Evolutionary conservation across 768 basidiomycete genomes (phyloP).

Genomic region (Xerocomus potaroensis): DNA sequence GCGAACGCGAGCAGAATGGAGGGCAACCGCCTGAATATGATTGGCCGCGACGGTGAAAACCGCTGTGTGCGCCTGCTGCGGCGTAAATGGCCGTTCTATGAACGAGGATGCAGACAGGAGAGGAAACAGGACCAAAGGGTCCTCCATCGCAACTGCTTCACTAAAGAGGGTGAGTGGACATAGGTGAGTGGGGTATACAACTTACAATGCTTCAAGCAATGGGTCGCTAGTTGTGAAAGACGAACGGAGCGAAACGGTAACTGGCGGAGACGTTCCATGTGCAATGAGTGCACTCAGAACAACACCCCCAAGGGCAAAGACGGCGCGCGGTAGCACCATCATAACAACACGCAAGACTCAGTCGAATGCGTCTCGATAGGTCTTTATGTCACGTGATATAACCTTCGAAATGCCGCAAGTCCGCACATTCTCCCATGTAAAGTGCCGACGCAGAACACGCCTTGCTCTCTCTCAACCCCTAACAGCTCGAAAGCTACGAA

Average conservation of each 20-base stretch:
- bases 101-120: conserved; percentile 60
- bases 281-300: conserved; percentile 13
- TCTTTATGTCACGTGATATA: conserved; percentile 18
- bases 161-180: conserved; percentile 38
- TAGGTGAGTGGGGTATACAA: background rate
- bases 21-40: conserved; percentile 45
- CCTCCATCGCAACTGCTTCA: conserved; percentile 76
- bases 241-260: conserved; percentile 27
- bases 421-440: conserved; percentile 12
- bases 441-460: background rate
- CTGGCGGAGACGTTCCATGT: conserved; percentile 27
- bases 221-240: conserved; percentile 27
- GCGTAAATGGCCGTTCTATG: conserved; percentile 34
- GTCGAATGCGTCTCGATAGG: conserved; percentile 14
- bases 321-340: conserved; percentile 11
- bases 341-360: background rate
- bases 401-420: conserved; percentile 13
- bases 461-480: background rate
- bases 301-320: conserved; percentile 16
- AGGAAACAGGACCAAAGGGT: conserved; percentile 70
- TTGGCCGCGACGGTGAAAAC: conserved; percentile 36
- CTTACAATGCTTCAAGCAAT: conserved; percentile 30
- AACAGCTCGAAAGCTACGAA: conserved; percentile 29
- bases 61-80: conserved; percentile 45
- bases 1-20: conserved; percentile 62